Evolutionary conservation across 805 yeast species (phyloP).

Genomic region (Suhomyces pyralidae): DNA sequence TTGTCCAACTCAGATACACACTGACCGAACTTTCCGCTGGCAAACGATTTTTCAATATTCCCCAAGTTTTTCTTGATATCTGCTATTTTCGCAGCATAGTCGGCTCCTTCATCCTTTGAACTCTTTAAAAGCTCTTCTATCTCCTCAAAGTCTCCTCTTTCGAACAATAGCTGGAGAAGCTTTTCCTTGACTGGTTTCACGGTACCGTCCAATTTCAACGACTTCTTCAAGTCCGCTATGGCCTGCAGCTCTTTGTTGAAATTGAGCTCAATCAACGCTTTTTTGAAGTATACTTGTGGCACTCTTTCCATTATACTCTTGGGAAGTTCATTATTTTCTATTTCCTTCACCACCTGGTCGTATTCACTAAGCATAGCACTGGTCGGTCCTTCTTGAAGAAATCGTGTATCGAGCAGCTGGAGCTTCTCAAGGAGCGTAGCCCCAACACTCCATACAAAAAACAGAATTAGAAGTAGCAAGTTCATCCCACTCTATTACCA

Average conservation of each 20-base stretch:
- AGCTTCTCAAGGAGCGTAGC: constrained; percentile 3
- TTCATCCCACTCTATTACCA: not conserved
- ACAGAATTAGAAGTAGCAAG: not conserved
- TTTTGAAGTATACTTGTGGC: constrained; percentile 52
- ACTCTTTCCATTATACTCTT: constrained; percentile 1
- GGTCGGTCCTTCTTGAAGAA: constrained; percentile 31
- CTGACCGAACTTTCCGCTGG: constrained; percentile 15
- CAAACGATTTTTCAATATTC: constrained; percentile 11
- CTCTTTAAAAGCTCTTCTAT: constrained; percentile 10
- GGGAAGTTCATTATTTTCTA: constrained; percentile 7
- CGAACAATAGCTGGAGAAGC: constrained; percentile 47
- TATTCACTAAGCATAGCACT: constrained; percentile 23
- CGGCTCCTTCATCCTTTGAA: constrained; percentile 9
- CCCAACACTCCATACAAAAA: constrained; percentile 1
- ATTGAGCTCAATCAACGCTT: constrained; percentile 59
- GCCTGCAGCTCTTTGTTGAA: constrained; percentile 55
- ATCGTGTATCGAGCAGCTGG: constrained; percentile 9
- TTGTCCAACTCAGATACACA: constrained; percentile 28
- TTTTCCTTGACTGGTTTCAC: constrained; percentile 49
- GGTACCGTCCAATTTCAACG: constrained; percentile 41
- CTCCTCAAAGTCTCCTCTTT: constrained; percentile 49
- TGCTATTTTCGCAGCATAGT: not conserved
- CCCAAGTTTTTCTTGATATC: constrained; percentile 12
- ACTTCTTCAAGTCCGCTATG: constrained; percentile 47
- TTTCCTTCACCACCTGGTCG: constrained; percentile 15